Evolutionary conservation across 2,329 filamentous ascomycete species (phyloP).

Genomic region (Aspergillus costaricaensis): DNA sequence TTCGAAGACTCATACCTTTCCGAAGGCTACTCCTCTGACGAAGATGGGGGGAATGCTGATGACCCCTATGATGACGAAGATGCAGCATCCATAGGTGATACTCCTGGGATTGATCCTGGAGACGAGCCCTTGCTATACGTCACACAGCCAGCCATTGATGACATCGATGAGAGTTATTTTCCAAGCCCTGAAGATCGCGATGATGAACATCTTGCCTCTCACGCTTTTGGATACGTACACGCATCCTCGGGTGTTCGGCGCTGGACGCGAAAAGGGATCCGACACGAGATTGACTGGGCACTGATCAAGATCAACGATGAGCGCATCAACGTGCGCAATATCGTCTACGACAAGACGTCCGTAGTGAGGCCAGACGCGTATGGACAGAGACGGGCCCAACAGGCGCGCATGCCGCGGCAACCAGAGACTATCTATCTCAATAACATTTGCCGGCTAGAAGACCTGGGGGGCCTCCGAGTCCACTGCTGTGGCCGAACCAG

Average conservation of each 20-base stretch:
- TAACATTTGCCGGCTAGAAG: constrained; percentile 55
- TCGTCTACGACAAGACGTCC: constrained; percentile 51
- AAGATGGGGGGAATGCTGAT: constrained; percentile 49
- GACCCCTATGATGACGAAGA: constrained; percentile 61
- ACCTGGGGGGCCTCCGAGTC: constrained; percentile 73
- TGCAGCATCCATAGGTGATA: constrained; percentile 65
- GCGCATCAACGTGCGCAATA: constrained; percentile 71
- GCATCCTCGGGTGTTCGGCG: constrained; percentile 88
- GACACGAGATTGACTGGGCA: constrained; percentile 96
- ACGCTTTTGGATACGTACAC: constrained; percentile 78
- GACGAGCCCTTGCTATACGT: constrained; percentile 77
- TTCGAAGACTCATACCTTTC: constrained; percentile 49
- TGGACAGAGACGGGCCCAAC: constrained; percentile 53
- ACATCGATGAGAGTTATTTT: constrained; percentile 81
- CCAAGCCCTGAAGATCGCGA: constrained; percentile 73
- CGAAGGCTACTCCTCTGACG: constrained; percentile 54
- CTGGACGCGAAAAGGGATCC: constrained; percentile 67
- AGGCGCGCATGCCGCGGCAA: constrained; percentile 44
- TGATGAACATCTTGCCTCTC: constrained; percentile 79
- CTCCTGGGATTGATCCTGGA: constrained; percentile 72
- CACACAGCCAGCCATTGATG: constrained; percentile 88
- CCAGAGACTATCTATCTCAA: constrained; percentile 53
- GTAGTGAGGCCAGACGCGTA: constrained; percentile 10
- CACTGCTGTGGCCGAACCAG: constrained; percentile 88
- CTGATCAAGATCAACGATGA: constrained; percentile 76